Conservation (phyloP, 1,284 basidiomycete genomes). For the Tranzscheliella williamsii region DNA sequence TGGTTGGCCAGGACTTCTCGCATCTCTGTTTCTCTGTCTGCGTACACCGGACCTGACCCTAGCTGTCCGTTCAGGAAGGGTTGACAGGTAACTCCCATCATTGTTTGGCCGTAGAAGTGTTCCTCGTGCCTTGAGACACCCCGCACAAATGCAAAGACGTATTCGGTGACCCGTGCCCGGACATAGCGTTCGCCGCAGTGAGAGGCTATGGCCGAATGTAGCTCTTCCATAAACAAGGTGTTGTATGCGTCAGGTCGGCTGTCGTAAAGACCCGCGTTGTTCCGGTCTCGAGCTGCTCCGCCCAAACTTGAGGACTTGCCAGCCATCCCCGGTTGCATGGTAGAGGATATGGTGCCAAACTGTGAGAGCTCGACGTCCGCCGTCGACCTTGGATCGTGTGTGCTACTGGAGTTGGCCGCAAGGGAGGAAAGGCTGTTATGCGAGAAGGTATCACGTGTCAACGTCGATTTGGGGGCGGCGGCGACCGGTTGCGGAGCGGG, state of each 20-base stretch:
- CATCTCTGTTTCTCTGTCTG: constrained; percentile 68
- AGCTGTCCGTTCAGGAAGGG: constrained; percentile 63
- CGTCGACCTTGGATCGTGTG: constrained; percentile 1
- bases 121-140: constrained; percentile 79
- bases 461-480: constrained; percentile 39
- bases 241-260: constrained; percentile 67
- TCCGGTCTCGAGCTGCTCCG: constrained; percentile 17
- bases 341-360: constrained; percentile 17
- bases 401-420: background rate
- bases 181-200: constrained; percentile 79
- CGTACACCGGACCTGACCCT: constrained; percentile 73
- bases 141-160: constrained; percentile 73
- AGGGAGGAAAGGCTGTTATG: constrained; percentile 4
- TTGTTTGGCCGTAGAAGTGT: constrained; percentile 69
- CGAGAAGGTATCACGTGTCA: constrained; percentile 55
- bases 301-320: constrained; percentile 14
- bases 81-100: constrained; percentile 68
- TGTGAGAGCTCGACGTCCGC: constrained; percentile 23
- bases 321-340: background rate
- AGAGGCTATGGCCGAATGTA: constrained; percentile 71
- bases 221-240: constrained; percentile 87
- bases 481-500: constrained; percentile 7
- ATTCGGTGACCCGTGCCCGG: constrained; percentile 77
- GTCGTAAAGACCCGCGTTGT: constrained; percentile 19
- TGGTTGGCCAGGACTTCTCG: constrained; percentile 73